phyloP scores from a whole-genome alignment of 1,139 yeast genomes.

The Groenewaldozyma auringiensis region DNA sequence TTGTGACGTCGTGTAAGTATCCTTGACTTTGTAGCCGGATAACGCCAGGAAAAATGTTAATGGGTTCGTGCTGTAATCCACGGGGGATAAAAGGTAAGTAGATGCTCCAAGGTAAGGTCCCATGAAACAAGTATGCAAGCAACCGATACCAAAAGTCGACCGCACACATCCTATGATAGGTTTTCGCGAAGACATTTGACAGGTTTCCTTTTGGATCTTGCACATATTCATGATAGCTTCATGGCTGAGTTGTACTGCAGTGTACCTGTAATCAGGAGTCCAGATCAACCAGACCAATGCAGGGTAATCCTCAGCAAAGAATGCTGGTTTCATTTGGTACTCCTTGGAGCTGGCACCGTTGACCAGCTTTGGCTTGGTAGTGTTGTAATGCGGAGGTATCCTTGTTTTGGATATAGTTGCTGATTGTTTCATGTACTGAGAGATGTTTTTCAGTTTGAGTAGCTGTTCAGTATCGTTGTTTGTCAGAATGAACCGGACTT shows the following conservation, averaged over 20 bases:
- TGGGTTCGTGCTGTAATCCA: conserved; percentile 72
- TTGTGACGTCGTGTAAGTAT: conserved; percentile 77
- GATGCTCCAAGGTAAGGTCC: conserved; percentile 86
- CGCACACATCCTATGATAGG: conserved; percentile 84
- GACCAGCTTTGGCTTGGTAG: conserved; percentile 57
- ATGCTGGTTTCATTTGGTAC: conserved; percentile 23
- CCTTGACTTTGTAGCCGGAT: conserved; percentile 74
- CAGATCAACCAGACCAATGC: conserved; percentile 62
- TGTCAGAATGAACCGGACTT: conserved; percentile 63
- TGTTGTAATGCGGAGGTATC: conserved; percentile 56
- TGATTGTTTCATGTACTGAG: conserved; percentile 53
- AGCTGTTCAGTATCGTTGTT: conserved; percentile 65
- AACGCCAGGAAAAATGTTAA: conserved; percentile 61
- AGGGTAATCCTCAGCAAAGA: conserved; percentile 26
- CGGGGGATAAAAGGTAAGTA: conserved; percentile 72
- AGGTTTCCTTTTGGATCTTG: conserved; percentile 85
- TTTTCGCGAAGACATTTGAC: conserved; percentile 65
- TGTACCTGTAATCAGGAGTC: conserved; percentile 65
- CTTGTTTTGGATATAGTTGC: conserved; percentile 37
- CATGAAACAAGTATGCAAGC: conserved; percentile 68
- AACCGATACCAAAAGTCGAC: conserved; percentile 80
- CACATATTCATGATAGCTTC: conserved; percentile 66
- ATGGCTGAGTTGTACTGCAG: conserved; percentile 60
- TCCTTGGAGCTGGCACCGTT: conserved; percentile 42
- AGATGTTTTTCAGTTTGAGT: conserved; percentile 61